Base-by-base conservation (phyloP, 192 early-diverging fungal genomes). In the Gigaspora rosea region DNA sequence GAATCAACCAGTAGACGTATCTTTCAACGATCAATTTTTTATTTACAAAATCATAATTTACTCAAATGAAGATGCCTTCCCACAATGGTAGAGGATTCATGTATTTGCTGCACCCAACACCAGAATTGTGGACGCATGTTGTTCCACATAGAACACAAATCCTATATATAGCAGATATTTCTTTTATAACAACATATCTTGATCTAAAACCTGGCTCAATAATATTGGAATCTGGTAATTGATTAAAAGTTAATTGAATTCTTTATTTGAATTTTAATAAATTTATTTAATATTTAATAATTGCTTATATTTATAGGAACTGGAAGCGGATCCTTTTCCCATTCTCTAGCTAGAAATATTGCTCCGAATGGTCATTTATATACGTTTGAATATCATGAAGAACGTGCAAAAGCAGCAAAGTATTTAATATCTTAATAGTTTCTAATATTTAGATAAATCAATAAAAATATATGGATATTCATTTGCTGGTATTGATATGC, bases 101-200 rank as follows among this genome's bases (percentile, higher is more conserved):
- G 11, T 95, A 93, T 76, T 81, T 99, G 20, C 86, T 99, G 20
- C 89, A 94, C 57, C 95, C 96, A 10, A 97, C 96, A 1, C 97
- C 97, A 1, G 97, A 97, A 78, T 89, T 99, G 33, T 99, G 97
- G 97, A 99, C 97, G 0, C 83, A 90, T 62, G 87, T 90, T 9
- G 85, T 99, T 16, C 95, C 96, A 13, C 97, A 99, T 78, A 89
- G 97, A 54, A 99, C 97, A 12, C 97, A 99, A 83, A 99, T 99
- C 56, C 84, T 99, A 27, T 99, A 99, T 78, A 81, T 92, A 66
- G 91, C 96, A 20, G 97, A 99, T 79, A 99, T 99, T 80, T 94
- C 97, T 15, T 91, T 96, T 58, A 92, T 99, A 27, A 91, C 90
- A 15, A 80, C 88, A 47, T 87, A 89, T 69, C 88, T 99, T 67